A percentile compares a stretch with the other conserved stretches of the same genome.
phyloP scores from a whole-genome alignment of 192 early-diverging fungal species.

The Dissophora globulifera region DNA sequence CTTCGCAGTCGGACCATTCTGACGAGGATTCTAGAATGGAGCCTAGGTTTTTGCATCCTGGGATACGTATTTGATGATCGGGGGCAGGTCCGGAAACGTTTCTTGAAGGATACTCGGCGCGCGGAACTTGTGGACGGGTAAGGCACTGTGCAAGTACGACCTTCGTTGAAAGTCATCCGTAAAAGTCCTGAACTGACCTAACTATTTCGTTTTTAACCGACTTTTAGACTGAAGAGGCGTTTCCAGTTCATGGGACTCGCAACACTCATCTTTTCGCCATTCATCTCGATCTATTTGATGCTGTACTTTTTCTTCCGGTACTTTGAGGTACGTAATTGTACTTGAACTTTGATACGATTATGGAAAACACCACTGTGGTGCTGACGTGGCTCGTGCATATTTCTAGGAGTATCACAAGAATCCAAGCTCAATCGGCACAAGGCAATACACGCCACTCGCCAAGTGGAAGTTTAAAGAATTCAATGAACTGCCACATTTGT shows the following conservation, averaged over 20 bases:
- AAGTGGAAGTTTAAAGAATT: constrained; percentile 97
- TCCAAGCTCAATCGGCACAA: constrained; percentile 81
- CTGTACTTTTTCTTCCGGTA: constrained; percentile 93
- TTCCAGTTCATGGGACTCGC: constrained; percentile 91
- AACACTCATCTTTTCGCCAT: constrained; percentile 87
- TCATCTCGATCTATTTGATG: constrained; percentile 83
- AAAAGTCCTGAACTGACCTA: no score
- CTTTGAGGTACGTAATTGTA: constrained; percentile 81
- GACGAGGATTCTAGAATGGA: constrained; percentile 93
- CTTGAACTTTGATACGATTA: no score
- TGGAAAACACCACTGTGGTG: no score
- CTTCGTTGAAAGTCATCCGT: no score
- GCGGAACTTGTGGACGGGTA: constrained; percentile 75
- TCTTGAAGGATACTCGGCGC: constrained; percentile 79
- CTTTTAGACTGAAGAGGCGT: constrained; percentile 68
- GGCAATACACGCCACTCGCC: constrained; percentile 88
- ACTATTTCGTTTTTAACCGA: no score
- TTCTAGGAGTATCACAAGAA: constrained; percentile 80
- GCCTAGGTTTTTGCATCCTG: constrained; percentile 85
- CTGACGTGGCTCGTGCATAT: neutral
- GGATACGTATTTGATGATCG: constrained; percentile 90
- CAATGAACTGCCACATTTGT: constrained; percentile 95
- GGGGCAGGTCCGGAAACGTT: constrained; percentile 83
- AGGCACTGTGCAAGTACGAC: no score
- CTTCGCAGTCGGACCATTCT: constrained; percentile 70